Conservation (phyloP, 2,329 filamentous ascomycete species). For the Alternaria alternata region DNA sequence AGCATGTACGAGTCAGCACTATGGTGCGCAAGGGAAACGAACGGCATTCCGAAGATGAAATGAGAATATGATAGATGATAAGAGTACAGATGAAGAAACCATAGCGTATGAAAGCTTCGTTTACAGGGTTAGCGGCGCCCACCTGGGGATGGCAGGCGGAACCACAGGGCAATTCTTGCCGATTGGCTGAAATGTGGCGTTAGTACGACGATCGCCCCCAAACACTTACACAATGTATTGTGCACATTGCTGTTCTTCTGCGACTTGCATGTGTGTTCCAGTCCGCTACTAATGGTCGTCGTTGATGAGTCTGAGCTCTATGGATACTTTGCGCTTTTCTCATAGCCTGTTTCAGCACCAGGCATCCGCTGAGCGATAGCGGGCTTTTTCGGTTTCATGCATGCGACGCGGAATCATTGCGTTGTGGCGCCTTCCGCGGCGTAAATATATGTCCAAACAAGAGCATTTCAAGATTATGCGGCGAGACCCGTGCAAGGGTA, state of each 20-base stretch:
- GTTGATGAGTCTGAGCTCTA: too few relatives aligned
- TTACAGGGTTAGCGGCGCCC: conserved; percentile 21
- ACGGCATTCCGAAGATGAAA: conserved; percentile 11
- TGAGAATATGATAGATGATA: conserved; percentile 11
- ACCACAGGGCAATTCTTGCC: conserved; percentile 15
- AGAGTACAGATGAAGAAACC: conserved; percentile 20
- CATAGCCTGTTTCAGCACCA: background rate
- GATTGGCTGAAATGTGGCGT: conserved; percentile 18
- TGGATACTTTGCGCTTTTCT: background rate
- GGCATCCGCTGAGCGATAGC: background rate
- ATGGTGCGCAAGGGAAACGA: conserved; percentile 11
- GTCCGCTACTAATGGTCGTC: background rate
- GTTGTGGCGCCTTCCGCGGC: background rate
- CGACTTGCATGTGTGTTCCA: background rate
- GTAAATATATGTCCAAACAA: background rate
- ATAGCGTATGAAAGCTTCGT: conserved; percentile 25
- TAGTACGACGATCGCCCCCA: conserved; percentile 13
- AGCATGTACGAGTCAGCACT: conserved; percentile 1
- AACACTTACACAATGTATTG: conserved; percentile 18
- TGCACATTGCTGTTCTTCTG: conserved; percentile 10
- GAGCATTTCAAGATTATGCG: background rate
- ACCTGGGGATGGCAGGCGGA: conserved; percentile 20
- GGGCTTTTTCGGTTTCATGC: conserved; percentile 1
- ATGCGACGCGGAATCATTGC: background rate
- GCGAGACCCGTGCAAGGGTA: background rate